Conservation (phyloP, 345 rosid species). For the Acer negundo region DNA sequence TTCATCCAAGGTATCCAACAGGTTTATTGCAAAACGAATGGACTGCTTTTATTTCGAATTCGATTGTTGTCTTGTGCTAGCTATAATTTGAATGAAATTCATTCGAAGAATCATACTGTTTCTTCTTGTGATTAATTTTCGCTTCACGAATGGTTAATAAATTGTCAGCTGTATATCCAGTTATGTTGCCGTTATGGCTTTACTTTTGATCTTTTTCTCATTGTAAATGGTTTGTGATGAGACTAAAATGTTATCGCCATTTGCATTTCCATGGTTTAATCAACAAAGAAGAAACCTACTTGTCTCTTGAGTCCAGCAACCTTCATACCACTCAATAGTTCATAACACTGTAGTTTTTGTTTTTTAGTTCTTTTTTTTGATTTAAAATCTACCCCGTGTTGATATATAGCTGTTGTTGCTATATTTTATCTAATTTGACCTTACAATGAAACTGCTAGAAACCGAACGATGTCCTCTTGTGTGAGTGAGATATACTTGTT, state of each 20-base stretch:
- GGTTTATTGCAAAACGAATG: not conserved
- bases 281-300: not conserved
- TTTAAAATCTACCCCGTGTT: not conserved
- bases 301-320: too few relatives aligned
- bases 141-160: not conserved
- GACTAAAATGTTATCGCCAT: not conserved
- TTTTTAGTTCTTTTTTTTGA: not conserved
- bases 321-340: not conserved
- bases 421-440: not conserved
- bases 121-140: not conserved
- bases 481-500: not conserved
- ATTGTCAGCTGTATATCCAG: not conserved
- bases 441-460: not conserved
- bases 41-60: not conserved
- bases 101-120: not conserved
- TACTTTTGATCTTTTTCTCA: not conserved
- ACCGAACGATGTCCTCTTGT: not conserved
- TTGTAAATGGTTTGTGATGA: not conserved
- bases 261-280: not conserved
- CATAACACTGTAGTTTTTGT: slow-evolving; percentile 1
- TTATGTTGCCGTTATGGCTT: not conserved
- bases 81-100: not conserved
- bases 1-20: too few relatives aligned
- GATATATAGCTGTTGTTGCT: not conserved
- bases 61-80: not conserved